These are phyloP conservation scores for Botrytis porri DNA, from an alignment of 2,329 filamentous ascomycete genomes.

Conservation along the genomic window DNA sequence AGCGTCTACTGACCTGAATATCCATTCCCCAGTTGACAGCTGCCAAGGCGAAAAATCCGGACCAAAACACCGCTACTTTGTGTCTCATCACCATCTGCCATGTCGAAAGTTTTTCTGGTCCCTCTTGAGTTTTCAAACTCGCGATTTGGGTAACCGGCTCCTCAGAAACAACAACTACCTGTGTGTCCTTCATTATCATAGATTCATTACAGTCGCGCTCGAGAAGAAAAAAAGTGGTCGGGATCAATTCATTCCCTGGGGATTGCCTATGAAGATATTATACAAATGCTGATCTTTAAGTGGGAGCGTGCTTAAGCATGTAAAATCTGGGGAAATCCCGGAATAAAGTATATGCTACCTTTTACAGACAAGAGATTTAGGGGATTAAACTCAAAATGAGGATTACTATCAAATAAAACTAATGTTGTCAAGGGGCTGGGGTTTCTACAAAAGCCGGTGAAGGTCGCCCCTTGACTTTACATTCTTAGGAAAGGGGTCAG, in stretches of 20 bases:
- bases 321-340: slow-evolving; percentile 14
- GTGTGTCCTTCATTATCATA: background rate
- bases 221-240: background rate
- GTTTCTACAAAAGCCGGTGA: slow-evolving; percentile 2
- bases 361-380: background rate
- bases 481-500: background rate
- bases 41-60: slow-evolving; percentile 15
- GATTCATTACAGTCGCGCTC: background rate
- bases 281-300: background rate
- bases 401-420: background rate
- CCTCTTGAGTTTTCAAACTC: background rate
- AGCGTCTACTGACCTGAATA: slow-evolving; percentile 6
- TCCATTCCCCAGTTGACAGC: slow-evolving; percentile 20
- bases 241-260: background rate
- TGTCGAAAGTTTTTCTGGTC: slow-evolving; percentile 6
- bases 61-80: slow-evolving; percentile 15
- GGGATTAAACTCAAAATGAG: background rate
- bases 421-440: slow-evolving; percentile 6
- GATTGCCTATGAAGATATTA: background rate
- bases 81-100: slow-evolving; percentile 18
- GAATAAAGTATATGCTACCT: background rate
- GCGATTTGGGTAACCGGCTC: background rate
- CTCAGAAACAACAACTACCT: background rate
- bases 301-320: background rate
- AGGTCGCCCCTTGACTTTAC: background rate